Evolutionary conservation across 345 rosid genomes (phyloP).

Genomic region (Aquilaria malaccensis): DNA sequence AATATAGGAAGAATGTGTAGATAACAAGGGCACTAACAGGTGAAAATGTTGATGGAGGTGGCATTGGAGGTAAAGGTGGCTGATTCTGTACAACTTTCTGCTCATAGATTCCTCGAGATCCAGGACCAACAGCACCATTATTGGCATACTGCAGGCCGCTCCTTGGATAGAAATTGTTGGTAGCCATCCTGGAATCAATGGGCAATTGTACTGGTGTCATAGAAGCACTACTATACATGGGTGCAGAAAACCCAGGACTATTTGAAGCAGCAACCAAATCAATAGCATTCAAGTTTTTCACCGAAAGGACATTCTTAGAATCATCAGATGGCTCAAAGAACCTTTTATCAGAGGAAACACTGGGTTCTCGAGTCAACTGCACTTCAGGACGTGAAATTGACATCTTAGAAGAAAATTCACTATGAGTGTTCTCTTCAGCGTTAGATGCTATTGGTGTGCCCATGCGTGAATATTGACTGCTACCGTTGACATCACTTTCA

Average conservation of each 20-base stretch:
- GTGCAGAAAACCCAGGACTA: conserved; percentile 39
- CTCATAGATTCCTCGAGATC: conserved; percentile 68
- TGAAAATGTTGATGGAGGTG: conserved; percentile 57
- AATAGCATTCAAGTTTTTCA: conserved; percentile 29
- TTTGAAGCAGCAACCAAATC: conserved; percentile 39
- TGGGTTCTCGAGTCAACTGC: conserved; percentile 67
- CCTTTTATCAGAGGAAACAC: conserved; percentile 79
- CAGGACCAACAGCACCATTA: conserved; percentile 29
- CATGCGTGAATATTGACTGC: conserved; percentile 58
- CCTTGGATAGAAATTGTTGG: conserved; percentile 58
- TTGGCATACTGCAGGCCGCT: conserved; percentile 49
- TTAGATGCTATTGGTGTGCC: conserved; percentile 64
- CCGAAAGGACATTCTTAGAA: conserved; percentile 38
- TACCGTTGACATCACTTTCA: conserved; percentile 72
- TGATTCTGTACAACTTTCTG: conserved; percentile 54
- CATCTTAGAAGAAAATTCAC: conserved; percentile 90
- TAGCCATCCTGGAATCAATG: conserved; percentile 53
- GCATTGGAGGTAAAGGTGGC: conserved; percentile 93
- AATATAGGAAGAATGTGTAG: conserved; percentile 21
- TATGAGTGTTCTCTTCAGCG: conserved; percentile 66
- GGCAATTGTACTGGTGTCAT: conserved; percentile 35
- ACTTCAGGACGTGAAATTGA: conserved; percentile 66
- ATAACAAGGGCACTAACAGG: conserved; percentile 46
- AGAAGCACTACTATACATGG: conserved; percentile 41
- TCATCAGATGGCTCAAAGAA: conserved; percentile 71